These are phyloP conservation scores for Tricholoma sp. DNA, from an alignment of 768 basidiomycete genomes.

Conservation along the genomic window DNA sequence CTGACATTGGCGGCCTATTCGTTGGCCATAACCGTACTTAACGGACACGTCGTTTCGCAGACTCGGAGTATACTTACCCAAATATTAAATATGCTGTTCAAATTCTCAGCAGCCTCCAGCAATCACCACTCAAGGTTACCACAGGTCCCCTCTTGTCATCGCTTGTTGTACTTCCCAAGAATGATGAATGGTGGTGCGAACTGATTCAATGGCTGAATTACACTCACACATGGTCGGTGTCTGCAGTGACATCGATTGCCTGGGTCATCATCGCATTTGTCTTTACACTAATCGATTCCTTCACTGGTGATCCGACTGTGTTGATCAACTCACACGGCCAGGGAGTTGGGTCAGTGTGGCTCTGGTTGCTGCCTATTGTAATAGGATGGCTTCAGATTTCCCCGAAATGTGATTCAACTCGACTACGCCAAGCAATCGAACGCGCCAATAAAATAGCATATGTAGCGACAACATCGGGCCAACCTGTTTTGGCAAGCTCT, in stretches of 20 bases:
- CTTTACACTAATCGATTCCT: conserved; percentile 33
- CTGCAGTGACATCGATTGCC: conserved; percentile 32
- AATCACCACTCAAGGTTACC: conserved; percentile 32
- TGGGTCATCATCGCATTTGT: conserved; percentile 43
- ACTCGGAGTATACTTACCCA: conserved; percentile 25
- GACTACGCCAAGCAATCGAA: conserved; percentile 24
- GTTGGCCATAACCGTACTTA: conserved; percentile 39
- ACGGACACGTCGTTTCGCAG: conserved; percentile 28
- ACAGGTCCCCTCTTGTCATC: conserved; percentile 29
- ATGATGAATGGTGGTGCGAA: conserved; percentile 38
- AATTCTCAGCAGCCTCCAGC: conserved; percentile 36
- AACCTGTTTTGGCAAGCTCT: not conserved
- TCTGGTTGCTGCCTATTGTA: conserved; percentile 41
- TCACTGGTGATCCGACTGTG: conserved; percentile 18
- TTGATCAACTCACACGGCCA: conserved; percentile 31
- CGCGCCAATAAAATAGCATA: conserved; percentile 26
- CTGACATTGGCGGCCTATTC: conserved; percentile 41
- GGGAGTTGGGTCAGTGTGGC: conserved; percentile 37
- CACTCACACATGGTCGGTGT: conserved; percentile 32
- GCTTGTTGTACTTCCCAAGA: conserved; percentile 36
- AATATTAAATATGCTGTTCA: conserved; percentile 25
- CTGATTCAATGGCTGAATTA: conserved; percentile 29
- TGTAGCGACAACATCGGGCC: conserved; percentile 13
- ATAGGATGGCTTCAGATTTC: conserved; percentile 40
- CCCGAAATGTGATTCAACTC: conserved; percentile 34